Conservation (phyloP, 805 yeast genomes). For the Debaryomyces maramus region DNA sequence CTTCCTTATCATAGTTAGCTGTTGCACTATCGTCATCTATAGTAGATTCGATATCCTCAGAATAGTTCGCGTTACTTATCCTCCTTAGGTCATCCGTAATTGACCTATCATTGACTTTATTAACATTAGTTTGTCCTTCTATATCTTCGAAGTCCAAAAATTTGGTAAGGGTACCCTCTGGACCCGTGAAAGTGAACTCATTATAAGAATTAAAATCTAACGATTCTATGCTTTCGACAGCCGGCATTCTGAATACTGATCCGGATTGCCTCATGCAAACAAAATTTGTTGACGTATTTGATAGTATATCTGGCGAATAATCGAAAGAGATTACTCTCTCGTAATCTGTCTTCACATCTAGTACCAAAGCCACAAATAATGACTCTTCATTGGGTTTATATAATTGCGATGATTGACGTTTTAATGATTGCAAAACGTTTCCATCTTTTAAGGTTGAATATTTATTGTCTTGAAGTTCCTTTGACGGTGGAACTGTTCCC, state of each 20-base stretch:
- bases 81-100: constrained; percentile 11
- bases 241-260: constrained; percentile 77
- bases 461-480: not conserved
- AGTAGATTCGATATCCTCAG: constrained; percentile 28
- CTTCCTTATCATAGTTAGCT: constrained; percentile 10
- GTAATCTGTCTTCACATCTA: constrained; percentile 70
- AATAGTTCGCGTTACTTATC: constrained; percentile 10
- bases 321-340: constrained; percentile 87
- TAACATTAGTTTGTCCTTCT: constrained; percentile 8
- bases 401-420: constrained; percentile 36
- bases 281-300: constrained; percentile 59
- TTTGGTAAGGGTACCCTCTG: constrained; percentile 52
- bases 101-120: constrained; percentile 11
- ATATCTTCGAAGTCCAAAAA: constrained; percentile 33
- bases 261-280: constrained; percentile 93
- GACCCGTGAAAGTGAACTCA: constrained; percentile 61
- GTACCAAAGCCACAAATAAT: constrained; percentile 72
- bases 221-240: constrained; percentile 62
- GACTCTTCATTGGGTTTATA: constrained; percentile 51
- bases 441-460: constrained; percentile 8
- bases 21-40: constrained; percentile 29
- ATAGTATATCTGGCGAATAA: constrained; percentile 57
- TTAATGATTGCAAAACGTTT: constrained; percentile 23
- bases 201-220: constrained; percentile 67
- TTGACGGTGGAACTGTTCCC: constrained; percentile 51